Percentiles rank a stretch among this genome's conserved stretches.
Evolutionary conservation across 2,329 filamentous ascomycete species (phyloP).

Genomic region (Coniochaeta ligniaria): DNA sequence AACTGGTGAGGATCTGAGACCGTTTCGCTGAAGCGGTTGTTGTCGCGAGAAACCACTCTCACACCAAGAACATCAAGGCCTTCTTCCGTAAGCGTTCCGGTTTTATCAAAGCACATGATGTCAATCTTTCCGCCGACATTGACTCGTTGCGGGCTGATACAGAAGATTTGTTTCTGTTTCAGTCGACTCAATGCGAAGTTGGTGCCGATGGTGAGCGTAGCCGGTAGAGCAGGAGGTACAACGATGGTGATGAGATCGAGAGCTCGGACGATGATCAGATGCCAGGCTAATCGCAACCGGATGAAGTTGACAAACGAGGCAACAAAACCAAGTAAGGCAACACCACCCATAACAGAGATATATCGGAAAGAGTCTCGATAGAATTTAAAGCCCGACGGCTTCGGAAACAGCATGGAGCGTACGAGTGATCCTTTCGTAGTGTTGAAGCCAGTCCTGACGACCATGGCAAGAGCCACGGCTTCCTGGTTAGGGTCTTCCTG

Average conservation of each 20-base stretch:
- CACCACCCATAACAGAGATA: constrained; percentile 88
- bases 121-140: constrained; percentile 96
- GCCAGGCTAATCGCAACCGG: constrained; percentile 74
- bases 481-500: constrained; percentile 82
- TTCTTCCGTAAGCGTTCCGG: constrained; percentile 95
- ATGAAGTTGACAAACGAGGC: constrained; percentile 93
- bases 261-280: constrained; percentile 84
- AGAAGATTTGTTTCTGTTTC: constrained; percentile 88
- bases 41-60: constrained; percentile 61
- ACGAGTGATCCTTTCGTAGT: constrained; percentile 95
- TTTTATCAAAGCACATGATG: constrained; percentile 97
- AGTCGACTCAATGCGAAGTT: constrained; percentile 87
- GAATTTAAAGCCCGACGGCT: constrained; percentile 97
- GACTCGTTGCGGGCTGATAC: constrained; percentile 93
- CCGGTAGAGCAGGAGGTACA: constrained; percentile 88
- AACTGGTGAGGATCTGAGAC: constrained; percentile 57
- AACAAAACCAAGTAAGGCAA: constrained; percentile 81
- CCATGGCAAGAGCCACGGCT: constrained; percentile 83
- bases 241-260: constrained; percentile 96
- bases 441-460: constrained; percentile 91
- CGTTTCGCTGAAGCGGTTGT: constrained; percentile 65
- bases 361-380: constrained; percentile 97
- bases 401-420: constrained; percentile 96
- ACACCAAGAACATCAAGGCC: constrained; percentile 90
- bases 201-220: constrained; percentile 91